Evolutionary conservation across 306 rosid species (phyloP).

Genomic region (Arachis hypogaea): DNA sequence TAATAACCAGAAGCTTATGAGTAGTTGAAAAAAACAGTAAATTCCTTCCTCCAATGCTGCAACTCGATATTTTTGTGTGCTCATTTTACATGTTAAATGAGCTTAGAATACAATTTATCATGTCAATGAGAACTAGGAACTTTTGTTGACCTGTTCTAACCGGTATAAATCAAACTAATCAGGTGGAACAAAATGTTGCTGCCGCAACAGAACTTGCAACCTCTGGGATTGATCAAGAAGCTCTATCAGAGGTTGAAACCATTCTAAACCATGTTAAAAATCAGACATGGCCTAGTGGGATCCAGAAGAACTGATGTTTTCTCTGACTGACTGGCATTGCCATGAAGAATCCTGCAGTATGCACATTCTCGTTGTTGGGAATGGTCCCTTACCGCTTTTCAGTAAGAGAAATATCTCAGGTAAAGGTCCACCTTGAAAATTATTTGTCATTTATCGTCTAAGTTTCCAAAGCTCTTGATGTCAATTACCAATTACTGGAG

Average conservation of each 20-base stretch:
- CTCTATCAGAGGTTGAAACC: constrained; percentile 73
- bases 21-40: background rate
- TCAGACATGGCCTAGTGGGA: constrained; percentile 93
- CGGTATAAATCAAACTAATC: constrained; percentile 27
- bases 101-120: background rate
- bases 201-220: constrained; percentile 76
- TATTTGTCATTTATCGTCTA: background rate
- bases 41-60: constrained; percentile 15
- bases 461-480: constrained; percentile 4
- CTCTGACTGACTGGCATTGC: constrained; percentile 17
- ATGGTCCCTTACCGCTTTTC: constrained; percentile 25
- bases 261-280: constrained; percentile 79
- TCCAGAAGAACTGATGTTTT: constrained; percentile 61
- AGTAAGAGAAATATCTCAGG: constrained; percentile 10
- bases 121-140: constrained; percentile 8
- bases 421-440: background rate
- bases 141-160: constrained; percentile 26
- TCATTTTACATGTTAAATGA: background rate
- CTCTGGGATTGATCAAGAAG: constrained; percentile 65
- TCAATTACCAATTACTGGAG: background rate
- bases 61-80: background rate
- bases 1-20: background rate
- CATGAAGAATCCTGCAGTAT: constrained; percentile 7
- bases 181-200: constrained; percentile 90
- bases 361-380: constrained; percentile 26